These are phyloP conservation scores for Peterozyma xylosa DNA, from an alignment of 805 yeast species.

Conservation along the genomic window DNA sequence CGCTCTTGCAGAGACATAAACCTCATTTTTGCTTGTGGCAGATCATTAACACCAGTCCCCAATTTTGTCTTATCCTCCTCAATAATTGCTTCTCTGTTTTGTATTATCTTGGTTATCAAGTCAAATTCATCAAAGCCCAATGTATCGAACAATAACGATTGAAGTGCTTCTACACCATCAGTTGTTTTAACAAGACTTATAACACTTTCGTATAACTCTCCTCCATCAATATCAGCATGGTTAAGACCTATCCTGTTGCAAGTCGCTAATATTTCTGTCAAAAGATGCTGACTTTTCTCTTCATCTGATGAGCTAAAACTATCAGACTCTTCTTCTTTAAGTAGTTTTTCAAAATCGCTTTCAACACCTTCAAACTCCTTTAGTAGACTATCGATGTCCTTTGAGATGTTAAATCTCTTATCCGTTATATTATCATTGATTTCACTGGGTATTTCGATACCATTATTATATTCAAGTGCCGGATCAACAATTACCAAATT, in stretches of 20 bases:
- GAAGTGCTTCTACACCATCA: slow-evolving; percentile 50
- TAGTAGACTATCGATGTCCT: slow-evolving; percentile 17
- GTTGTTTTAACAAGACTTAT: slow-evolving; percentile 25
- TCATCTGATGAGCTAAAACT: slow-evolving; percentile 1
- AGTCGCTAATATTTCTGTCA: slow-evolving; percentile 20
- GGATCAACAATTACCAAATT: slow-evolving; percentile 21
- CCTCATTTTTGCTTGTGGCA: slow-evolving; percentile 11
- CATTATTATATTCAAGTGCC: slow-evolving; percentile 8
- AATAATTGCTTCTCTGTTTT: slow-evolving; percentile 29
- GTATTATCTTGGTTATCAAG: slow-evolving; percentile 56
- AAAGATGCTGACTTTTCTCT: not conserved
- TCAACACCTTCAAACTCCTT: slow-evolving; percentile 24
- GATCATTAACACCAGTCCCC: slow-evolving; percentile 1
- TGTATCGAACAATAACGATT: slow-evolving; percentile 67
- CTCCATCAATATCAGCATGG: slow-evolving; percentile 9
- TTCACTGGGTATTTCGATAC: slow-evolving; percentile 16
- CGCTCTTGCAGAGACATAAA: slow-evolving; percentile 50
- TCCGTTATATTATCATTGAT: slow-evolving; percentile 22
- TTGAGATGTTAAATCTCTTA: slow-evolving; percentile 17
- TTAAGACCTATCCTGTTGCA: slow-evolving; percentile 22
- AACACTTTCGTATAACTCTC: slow-evolving; percentile 20
- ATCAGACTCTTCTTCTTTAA: slow-evolving; percentile 8
- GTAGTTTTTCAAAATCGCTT: slow-evolving; percentile 11
- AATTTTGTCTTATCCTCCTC: slow-evolving; percentile 13
- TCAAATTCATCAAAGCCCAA: slow-evolving; percentile 86